Evolutionary conservation across 108 stramenopile genomes (phyloP), one percentile per base, ranked within the genome.

Genomic region (Cyclostephanos tholiformis): DNA sequence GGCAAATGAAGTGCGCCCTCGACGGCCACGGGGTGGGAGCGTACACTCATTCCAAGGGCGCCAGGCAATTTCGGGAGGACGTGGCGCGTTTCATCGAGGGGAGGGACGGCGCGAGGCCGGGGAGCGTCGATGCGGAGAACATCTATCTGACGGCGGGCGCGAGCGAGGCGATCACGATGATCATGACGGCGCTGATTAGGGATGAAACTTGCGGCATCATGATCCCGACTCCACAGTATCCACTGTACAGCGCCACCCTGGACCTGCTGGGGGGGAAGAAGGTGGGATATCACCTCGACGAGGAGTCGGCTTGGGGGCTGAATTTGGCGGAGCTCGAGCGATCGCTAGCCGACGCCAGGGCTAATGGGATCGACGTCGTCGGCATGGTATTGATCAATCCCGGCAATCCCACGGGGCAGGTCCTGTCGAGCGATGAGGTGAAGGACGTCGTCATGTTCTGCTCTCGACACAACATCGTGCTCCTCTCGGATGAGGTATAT

Each of bases 161-260:
- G 19, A 89, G 87, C 57, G 85, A 93, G 52, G 97, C 90, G 9
- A 87, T 98, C 77, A 78, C 81, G 20, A 74, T 89, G 75, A 36
- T 98, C 26, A 80, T 99, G 70, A 91, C 88, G 16, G 89, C 86
- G 26, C 81, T 87, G 23, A 77, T 94, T 46, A 72, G 83, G 63
- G 78, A 84, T 49, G 69, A 84, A 48, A 69, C 57, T 22, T 89
- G 88, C 70, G 98, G 95, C 0, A 72, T 99, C 44, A 89, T 99
- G 87, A 90, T 92, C 29, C 98, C 98, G 22, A 97, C 97, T 61
- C 98, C 98, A 13, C 98, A 99, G 82, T 99, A 98, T 75, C 98
- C 98, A 9, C 88, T 99, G 30, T 99, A 99, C 75, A 93, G 92
- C 14, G 97, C 97, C 19, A 73, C 88, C 12, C 85, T 94, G 22